These are phyloP conservation scores for Phytopythium montanum DNA, from an alignment of 352 stramenopile species.

Conservation along the genomic window DNA sequence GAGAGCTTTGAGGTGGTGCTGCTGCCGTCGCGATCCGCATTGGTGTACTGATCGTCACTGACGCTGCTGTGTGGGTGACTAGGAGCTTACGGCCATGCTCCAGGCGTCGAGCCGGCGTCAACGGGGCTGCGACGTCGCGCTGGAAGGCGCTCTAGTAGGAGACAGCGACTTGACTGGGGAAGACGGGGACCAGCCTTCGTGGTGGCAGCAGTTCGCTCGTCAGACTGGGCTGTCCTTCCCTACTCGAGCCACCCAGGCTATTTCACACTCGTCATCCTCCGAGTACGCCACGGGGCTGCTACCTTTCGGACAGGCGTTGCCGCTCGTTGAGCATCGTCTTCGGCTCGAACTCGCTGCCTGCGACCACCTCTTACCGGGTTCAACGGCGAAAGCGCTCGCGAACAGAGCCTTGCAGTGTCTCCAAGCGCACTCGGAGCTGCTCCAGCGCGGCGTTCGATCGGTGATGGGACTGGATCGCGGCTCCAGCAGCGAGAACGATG, in stretches of 20 bases:
- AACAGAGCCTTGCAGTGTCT: slow-evolving; percentile 9
- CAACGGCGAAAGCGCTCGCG: slow-evolving; percentile 9
- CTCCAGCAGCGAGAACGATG: neutral
- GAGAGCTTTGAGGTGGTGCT: neutral
- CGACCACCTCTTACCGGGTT: slow-evolving; percentile 26
- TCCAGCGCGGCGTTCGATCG: slow-evolving; percentile 14
- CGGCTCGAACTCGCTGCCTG: slow-evolving; percentile 16
- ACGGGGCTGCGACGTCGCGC: neutral
- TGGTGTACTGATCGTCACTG: neutral
- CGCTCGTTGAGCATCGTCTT: slow-evolving; percentile 16
- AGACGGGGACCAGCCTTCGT: neutral
- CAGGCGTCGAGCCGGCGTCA: neutral
- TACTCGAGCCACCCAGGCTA: neutral
- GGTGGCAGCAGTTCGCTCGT: neutral
- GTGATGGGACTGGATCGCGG: slow-evolving; percentile 14
- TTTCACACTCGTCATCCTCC: neutral
- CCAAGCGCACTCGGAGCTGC: slow-evolving; percentile 15
- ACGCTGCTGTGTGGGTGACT: neutral
- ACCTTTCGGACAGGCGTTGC: slow-evolving; percentile 6
- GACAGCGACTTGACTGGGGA: neutral
- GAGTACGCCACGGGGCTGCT: neutral
- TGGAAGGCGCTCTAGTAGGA: neutral
- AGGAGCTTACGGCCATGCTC: neutral
- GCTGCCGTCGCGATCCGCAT: neutral
- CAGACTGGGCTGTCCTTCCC: neutral